These are phyloP conservation scores for Trichocladium antarcticum DNA, from an alignment of 495 filamentous ascomycete species.

Conservation along the genomic window DNA sequence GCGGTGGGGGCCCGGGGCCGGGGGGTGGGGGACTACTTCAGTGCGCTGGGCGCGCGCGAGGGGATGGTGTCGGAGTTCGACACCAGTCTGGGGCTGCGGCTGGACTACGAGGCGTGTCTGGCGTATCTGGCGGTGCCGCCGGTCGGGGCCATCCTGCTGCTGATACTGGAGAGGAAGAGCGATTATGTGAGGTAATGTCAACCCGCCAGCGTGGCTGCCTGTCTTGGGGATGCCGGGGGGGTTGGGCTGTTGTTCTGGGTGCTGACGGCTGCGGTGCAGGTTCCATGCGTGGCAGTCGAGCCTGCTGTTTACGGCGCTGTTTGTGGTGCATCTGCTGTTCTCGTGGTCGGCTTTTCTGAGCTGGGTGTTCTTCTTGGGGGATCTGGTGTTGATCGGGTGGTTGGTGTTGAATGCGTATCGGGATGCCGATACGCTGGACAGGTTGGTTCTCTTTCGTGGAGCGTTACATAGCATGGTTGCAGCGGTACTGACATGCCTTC, in stretches of 20 bases:
- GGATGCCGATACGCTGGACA: conserved; percentile 85
- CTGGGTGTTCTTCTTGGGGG: conserved; percentile 67
- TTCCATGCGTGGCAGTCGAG: conserved; percentile 95
- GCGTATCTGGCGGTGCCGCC: conserved; percentile 84
- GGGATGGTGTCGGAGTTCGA: conserved; percentile 51
- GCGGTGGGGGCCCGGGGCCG: conserved; percentile 11
- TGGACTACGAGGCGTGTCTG: conserved; percentile 78
- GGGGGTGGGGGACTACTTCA: conserved; percentile 7
- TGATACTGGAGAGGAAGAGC: conserved; percentile 84
- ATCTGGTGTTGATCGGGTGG: conserved; percentile 66
- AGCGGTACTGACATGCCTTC: conserved; percentile 3
- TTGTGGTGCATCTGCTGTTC: conserved; percentile 78
- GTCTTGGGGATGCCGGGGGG: background rate
- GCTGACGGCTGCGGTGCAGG: conserved; percentile 31
- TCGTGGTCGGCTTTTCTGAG: conserved; percentile 72
- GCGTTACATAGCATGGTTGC: background rate
- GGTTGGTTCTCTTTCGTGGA: conserved; percentile 33
- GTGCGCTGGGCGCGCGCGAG: conserved; percentile 20
- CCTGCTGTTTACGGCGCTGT: conserved; percentile 73
- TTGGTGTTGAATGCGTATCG: conserved; percentile 68
- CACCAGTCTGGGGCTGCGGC: conserved; percentile 55
- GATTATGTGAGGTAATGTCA: conserved; percentile 96
- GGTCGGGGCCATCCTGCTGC: conserved; percentile 69
- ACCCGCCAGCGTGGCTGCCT: no score
- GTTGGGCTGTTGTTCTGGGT: background rate